Evolutionary conservation across 805 yeast genomes (phyloP), one percentile per base, ranked within the genome.

Genomic region (Myxozyma sirexii): DNA sequence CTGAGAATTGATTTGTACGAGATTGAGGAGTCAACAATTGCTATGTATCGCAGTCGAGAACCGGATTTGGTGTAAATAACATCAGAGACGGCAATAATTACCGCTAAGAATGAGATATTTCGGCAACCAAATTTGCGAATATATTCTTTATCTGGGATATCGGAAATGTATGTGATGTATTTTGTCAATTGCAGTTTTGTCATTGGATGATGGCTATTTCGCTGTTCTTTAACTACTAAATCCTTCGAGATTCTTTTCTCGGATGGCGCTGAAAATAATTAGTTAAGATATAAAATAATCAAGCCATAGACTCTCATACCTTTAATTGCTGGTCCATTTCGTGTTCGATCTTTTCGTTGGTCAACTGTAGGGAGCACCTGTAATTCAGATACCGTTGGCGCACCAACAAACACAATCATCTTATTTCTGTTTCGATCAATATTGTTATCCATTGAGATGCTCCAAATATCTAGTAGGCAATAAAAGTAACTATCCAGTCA

Each of bases 11-110:
- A 15, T 13, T 29, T 44, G 19, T 35, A 45, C 3, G 60, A 29
- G 7, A 56, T 46, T 12, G 60, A 56, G 13, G 56, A 35, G 27
- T 56, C 60, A 39, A 56, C 60, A 13, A 56, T 51, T 17, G 52
- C 37, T 38, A 56, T 19, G 23, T 39, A 26, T 19, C 33, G 45
- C 46, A 56, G 23, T 15, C 15, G 23, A 0, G 44, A 15, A 7
- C 47, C 56, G 8, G 55, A 49, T 19, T 44, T 43, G 19, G 56
- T 39, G 17, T 3, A 6, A 23, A 39, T 37, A 13, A 37, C 43
- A 4, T 24, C 23, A 13, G 60, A 56, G 1, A 56, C 37, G 3
- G 53, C 44, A 21, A 45, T 23, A 26, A 56, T 45, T n/a, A 52
- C 56, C 3, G 44, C 56, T 7, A 57, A n/a, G 29, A 57, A 57